Evolutionary conservation across 2,329 filamentous ascomycete species (phyloP).

Genomic region (Neonectria sp.): DNA sequence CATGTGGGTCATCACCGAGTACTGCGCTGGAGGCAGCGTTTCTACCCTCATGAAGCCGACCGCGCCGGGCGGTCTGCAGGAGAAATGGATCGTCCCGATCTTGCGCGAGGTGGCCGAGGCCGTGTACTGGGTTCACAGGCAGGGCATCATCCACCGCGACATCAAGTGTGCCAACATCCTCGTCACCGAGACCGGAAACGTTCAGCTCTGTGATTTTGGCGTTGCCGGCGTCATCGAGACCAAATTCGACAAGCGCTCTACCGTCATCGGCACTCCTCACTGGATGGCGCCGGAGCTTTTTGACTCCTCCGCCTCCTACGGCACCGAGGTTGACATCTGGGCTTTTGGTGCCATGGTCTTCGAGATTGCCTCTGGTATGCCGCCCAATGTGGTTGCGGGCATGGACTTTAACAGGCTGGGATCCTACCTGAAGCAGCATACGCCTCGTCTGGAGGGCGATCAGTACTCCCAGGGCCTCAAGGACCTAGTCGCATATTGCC

Average conservation of each 20-base stretch:
- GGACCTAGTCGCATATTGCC: slow-evolving; percentile 80
- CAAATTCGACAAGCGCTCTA: slow-evolving; percentile 82
- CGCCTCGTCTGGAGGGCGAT: slow-evolving; percentile 79
- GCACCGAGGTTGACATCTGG: slow-evolving; percentile 86
- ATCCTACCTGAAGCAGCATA: slow-evolving; percentile 71
- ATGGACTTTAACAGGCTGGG: slow-evolving; percentile 65
- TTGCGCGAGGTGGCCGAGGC: slow-evolving; percentile 77
- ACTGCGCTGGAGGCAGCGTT: slow-evolving; percentile 88
- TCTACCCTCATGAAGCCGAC: slow-evolving; percentile 80
- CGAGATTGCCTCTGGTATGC: slow-evolving; percentile 84
- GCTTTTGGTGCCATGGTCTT: slow-evolving; percentile 86
- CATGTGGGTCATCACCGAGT: slow-evolving; percentile 92
- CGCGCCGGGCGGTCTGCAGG: slow-evolving; percentile 74
- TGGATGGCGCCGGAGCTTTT: slow-evolving; percentile 91
- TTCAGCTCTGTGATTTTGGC: slow-evolving; percentile 89
- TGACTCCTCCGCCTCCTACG: slow-evolving; percentile 74
- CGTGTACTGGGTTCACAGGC: slow-evolving; percentile 76
- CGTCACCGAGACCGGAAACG: slow-evolving; percentile 81
- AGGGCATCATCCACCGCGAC: slow-evolving; percentile 79
- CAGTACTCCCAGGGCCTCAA: slow-evolving; percentile 79
- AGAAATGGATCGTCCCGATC: slow-evolving; percentile 80
- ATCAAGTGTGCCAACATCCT: slow-evolving; percentile 86
- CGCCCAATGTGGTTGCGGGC: slow-evolving; percentile 76
- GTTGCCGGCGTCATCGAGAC: slow-evolving; percentile 85
- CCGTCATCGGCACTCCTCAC: slow-evolving; percentile 86